phyloP scores from a whole-genome alignment of 2,329 filamentous ascomycete species.

The Acephala macrosclerotiorum region DNA sequence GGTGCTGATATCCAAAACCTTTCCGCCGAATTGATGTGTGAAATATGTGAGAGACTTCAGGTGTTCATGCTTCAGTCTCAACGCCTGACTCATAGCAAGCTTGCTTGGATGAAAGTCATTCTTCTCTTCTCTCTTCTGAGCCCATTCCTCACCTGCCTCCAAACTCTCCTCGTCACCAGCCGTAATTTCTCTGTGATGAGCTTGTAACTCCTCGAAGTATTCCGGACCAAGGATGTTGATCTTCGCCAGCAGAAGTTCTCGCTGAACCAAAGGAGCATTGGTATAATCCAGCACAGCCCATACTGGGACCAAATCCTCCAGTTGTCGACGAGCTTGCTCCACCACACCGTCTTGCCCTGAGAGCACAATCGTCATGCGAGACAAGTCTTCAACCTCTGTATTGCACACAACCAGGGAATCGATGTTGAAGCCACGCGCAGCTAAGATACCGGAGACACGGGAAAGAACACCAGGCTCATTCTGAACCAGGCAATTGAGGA shows the following conservation, averaged over 20 bases:
- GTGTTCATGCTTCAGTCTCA: slow-evolving; percentile 98
- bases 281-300: slow-evolving; percentile 99
- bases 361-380: slow-evolving; percentile 98
- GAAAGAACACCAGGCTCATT: slow-evolving; percentile 98
- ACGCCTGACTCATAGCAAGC: slow-evolving; percentile 83
- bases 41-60: slow-evolving; percentile 95
- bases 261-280: slow-evolving; percentile 88
- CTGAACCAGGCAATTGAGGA: slow-evolving; percentile 98
- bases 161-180: slow-evolving; percentile 46
- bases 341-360: slow-evolving; percentile 96
- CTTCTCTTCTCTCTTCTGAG: slow-evolving; percentile 41
- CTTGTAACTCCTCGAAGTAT: slow-evolving; percentile 96
- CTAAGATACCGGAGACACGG: slow-evolving; percentile 93
- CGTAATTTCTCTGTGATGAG: slow-evolving; percentile 93
- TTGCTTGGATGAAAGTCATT: slow-evolving; percentile 88
- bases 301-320: slow-evolving; percentile 96
- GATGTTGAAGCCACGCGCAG: slow-evolving; percentile 98
- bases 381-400: slow-evolving; percentile 95
- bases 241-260: slow-evolving; percentile 94
- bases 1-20: slow-evolving; percentile 96
- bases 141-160: slow-evolving; percentile 49
- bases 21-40: slow-evolving; percentile 96
- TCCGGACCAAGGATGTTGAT: slow-evolving; percentile 96
- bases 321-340: slow-evolving; percentile 92
- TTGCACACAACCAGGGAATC: slow-evolving; percentile 97